Evolutionary conservation across 2,329 filamentous ascomycete genomes (phyloP).

Genomic region (Fusarium pseudoanthophilum): DNA sequence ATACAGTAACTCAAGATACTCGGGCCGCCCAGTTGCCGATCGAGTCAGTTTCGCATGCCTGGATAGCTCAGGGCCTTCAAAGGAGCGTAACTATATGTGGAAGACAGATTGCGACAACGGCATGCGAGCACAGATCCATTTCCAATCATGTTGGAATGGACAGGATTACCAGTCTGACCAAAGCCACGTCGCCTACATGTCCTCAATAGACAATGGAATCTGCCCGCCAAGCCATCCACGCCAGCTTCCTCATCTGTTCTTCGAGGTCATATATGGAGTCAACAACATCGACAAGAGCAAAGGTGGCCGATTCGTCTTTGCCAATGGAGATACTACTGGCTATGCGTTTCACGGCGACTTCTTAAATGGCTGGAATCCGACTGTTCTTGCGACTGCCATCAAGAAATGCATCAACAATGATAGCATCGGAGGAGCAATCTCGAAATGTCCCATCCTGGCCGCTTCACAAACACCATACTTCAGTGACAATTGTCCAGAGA

Average conservation of each 20-base stretch:
- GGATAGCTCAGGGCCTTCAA: conserved; percentile 34
- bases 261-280: conserved; percentile 40
- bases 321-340: conserved; percentile 40
- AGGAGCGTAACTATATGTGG: conserved; percentile 39
- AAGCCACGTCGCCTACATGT: conserved; percentile 41
- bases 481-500: conserved; percentile 37
- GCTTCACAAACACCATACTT: conserved; percentile 37
- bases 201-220: conserved; percentile 38
- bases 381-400: conserved; percentile 29
- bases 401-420: conserved; percentile 40
- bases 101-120: conserved; percentile 37
- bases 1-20: conserved; percentile 17
- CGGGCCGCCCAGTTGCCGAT: conserved; percentile 31
- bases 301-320: conserved; percentile 40
- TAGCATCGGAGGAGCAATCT: conserved; percentile 16
- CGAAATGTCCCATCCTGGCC: conserved; percentile 29
- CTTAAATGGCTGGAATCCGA: conserved; percentile 34
- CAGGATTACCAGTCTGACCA: conserved; percentile 36
- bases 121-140: conserved; percentile 41
- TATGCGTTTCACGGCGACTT: conserved; percentile 41
- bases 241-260: conserved; percentile 36
- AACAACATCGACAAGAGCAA: conserved; percentile 39
- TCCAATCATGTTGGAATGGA: conserved; percentile 42
- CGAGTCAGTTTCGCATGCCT: conserved; percentile 41
- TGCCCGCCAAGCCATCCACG: conserved; percentile 39